Evolutionary conservation across 495 filamentous ascomycete genomes (phyloP), one percentile per base, ranked within the genome.

Genomic region (Opeltia flavorubescens): DNA sequence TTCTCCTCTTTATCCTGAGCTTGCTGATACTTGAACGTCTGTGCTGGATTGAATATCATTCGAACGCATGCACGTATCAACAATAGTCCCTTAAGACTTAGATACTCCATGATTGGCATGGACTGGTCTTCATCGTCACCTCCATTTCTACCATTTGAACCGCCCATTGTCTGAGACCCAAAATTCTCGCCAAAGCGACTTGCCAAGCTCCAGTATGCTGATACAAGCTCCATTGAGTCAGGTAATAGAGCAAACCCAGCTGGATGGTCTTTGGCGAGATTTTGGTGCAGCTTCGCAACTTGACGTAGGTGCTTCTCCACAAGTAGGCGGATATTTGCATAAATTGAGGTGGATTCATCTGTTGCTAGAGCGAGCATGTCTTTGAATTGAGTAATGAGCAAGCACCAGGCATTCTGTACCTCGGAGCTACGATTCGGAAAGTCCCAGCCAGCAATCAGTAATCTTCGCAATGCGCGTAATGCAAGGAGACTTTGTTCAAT

Each of bases 221-320:
- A 75, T 17, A 84, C 76, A 9, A 98, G 74, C 11, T 73, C 65
- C 4, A 89, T 65, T 26, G 85, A 85, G 50, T 84, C 76, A 2
- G 87, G 84, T 5, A 98, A 71, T 11, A 84, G 62, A 0, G 80
- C 80, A 63, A 94, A 96, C 24, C 84, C 80, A 4, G 80, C 78
- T 8, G 87, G 80, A 56, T 89, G 86, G 9, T 62, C 59, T 42
- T 69, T 70, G 4, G 81, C 76, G 81, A 95, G 89, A 33, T 87
- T 78, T 20, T 91, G 67, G 60, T 95, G 89, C 7, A 96, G 68
- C 63, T 98, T 96, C 9, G 89, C 78, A 39, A 95, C 78, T 58
- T 95, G 89, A 42, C 93, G 57, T 6, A 93, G 65, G 50, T 95
- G 89, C 54, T 88, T 88, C 51, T 84, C 83, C n/a, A 93, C 63